Evolutionary conservation across 2,329 filamentous ascomycete species (phyloP).

Genomic region (Botrytis porri): DNA sequence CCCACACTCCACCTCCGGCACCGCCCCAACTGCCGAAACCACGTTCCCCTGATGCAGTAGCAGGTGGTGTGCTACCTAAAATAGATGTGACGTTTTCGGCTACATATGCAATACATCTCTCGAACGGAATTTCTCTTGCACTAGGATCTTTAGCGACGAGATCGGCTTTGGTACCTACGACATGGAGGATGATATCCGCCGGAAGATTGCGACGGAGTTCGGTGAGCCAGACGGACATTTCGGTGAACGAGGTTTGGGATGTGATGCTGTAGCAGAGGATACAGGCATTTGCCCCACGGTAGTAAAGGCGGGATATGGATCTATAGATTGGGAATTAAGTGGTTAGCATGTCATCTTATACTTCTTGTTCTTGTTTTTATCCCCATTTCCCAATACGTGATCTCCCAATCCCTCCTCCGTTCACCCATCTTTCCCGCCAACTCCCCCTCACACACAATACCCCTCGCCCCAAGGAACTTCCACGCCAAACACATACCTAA

Average conservation of each 20-base stretch:
- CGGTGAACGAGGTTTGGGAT: slow-evolving; percentile 76
- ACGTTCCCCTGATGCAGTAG: slow-evolving; percentile 50
- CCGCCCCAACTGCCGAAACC: not conserved
- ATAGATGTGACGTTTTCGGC: slow-evolving; percentile 83
- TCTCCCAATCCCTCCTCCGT: not conserved
- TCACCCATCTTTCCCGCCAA: not conserved
- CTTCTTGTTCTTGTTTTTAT: not conserved
- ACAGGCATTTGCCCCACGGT: slow-evolving; percentile 89
- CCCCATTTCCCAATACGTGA: not conserved
- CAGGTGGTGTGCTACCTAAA: slow-evolving; percentile 62
- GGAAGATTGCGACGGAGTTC: slow-evolving; percentile 77
- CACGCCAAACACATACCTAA: slow-evolving; percentile 49
- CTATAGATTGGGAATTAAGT: slow-evolving; percentile 19
- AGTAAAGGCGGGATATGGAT: slow-evolving; percentile 92
- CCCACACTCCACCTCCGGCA: slow-evolving; percentile 12
- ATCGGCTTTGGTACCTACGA: slow-evolving; percentile 94
- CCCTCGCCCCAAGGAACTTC: not conserved
- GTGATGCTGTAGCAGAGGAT: slow-evolving; percentile 95
- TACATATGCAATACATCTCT: slow-evolving; percentile 92
- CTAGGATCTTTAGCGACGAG: slow-evolving; percentile 81
- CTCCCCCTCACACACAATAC: not conserved
- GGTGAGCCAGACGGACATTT: slow-evolving; percentile 89
- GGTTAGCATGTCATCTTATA: not conserved
- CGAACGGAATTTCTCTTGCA: slow-evolving; percentile 82
- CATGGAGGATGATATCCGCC: slow-evolving; percentile 75